Conservation (phyloP, 805 yeast species). For the Ogataea pilisensis region DNA sequence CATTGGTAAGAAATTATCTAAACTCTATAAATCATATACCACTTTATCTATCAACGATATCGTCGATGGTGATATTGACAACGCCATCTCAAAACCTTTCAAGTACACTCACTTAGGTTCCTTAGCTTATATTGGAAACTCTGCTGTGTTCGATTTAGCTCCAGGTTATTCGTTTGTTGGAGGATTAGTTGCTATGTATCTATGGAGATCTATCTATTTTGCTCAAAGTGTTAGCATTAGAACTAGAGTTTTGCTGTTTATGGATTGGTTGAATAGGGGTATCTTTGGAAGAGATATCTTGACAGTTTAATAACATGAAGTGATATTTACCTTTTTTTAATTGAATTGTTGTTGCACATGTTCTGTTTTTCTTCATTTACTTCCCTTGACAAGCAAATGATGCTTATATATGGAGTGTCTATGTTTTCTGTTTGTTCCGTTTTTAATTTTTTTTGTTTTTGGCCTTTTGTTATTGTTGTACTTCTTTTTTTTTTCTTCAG, state of each 20-base stretch:
- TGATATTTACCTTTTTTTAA: too few relatives aligned
- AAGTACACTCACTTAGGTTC: slow-evolving; percentile 62
- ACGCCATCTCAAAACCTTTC: slow-evolving; percentile 53
- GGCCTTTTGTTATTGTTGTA: background rate
- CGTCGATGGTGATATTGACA: slow-evolving; percentile 53
- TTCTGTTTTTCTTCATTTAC: background rate
- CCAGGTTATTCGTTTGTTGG: slow-evolving; percentile 59
- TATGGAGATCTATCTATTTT: slow-evolving; percentile 70
- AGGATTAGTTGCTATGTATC: slow-evolving; percentile 65
- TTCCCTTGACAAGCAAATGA: background rate
- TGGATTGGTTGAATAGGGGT: slow-evolving; percentile 68
- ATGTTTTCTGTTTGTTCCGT: too few relatives aligned
- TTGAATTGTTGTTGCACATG: background rate
- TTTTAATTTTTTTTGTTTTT: too few relatives aligned
- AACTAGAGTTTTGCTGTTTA: slow-evolving; percentile 56
- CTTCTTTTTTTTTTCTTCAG: background rate
- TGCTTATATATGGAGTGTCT: too few relatives aligned
- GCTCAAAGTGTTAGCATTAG: slow-evolving; percentile 63
- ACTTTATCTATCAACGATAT: slow-evolving; percentile 42
- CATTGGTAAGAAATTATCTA: slow-evolving; percentile 55
- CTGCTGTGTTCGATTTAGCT: slow-evolving; percentile 65
- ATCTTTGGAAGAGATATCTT: slow-evolving; percentile 48
- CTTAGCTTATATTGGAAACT: slow-evolving; percentile 64
- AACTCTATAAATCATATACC: slow-evolving; percentile 43
- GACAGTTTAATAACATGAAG: slow-evolving; percentile 9